These are phyloP conservation scores for Monilinia fructigena DNA, from an alignment of 2,329 filamentous ascomycete genomes.

Conservation along the genomic window DNA sequence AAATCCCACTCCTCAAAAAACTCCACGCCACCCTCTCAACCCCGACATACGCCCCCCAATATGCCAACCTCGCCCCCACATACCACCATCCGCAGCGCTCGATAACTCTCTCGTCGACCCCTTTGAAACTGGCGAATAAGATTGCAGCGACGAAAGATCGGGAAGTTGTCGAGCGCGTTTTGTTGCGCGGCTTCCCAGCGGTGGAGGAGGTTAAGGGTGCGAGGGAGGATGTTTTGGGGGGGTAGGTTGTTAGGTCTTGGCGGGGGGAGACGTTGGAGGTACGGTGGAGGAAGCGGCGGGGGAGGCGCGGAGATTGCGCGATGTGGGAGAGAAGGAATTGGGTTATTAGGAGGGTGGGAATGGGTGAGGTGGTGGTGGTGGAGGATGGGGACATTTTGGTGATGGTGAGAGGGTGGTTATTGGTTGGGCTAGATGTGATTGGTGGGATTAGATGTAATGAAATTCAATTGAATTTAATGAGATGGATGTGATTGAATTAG, in stretches of 20 bases:
- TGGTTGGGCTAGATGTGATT: not conserved
- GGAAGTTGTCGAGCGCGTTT: slow-evolving; percentile 44
- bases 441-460: no score
- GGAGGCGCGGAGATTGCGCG: slow-evolving; percentile 25
- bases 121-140: slow-evolving; percentile 43
- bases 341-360: slow-evolving; percentile 14
- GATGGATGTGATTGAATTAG: no score
- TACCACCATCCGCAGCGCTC: slow-evolving; percentile 45
- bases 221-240: slow-evolving; percentile 45
- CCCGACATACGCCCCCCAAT: slow-evolving; percentile 45
- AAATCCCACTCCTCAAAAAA: slow-evolving; percentile 42
- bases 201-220: slow-evolving; percentile 38
- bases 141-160: slow-evolving; percentile 45
- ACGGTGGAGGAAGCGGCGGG: slow-evolving; percentile 15
- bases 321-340: slow-evolving; percentile 10
- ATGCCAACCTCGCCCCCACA: slow-evolving; percentile 44
- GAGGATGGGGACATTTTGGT: no score
- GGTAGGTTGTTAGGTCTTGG: slow-evolving; percentile 26
- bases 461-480: no score
- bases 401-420: no score
- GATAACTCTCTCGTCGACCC: slow-evolving; percentile 41
- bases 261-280: slow-evolving; percentile 10
- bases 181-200: slow-evolving; percentile 11
- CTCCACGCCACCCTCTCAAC: slow-evolving; percentile 42
- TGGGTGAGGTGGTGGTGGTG: slow-evolving; percentile 13